Evolutionary conservation across 2,329 filamentous ascomycete genomes (phyloP).

Genomic region (Diaporthe ampelina): DNA sequence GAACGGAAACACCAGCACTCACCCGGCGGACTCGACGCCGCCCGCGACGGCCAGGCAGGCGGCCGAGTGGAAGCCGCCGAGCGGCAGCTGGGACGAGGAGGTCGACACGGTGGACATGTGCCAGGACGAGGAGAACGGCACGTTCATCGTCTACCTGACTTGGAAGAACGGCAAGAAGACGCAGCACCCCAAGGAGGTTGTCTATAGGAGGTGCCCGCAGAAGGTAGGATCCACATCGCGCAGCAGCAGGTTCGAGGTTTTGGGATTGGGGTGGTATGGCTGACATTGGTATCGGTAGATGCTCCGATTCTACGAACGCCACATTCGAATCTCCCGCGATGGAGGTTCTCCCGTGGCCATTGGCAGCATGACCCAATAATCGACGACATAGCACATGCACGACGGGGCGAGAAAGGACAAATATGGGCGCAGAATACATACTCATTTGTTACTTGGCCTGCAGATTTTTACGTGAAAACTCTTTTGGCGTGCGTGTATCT

Average conservation of each 20-base stretch:
- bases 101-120: slow-evolving; percentile 80
- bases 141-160: slow-evolving; percentile 76
- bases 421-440: not conserved
- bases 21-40: slow-evolving; percentile 64
- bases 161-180: slow-evolving; percentile 84
- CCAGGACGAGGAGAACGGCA: slow-evolving; percentile 72
- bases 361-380: slow-evolving; percentile 32
- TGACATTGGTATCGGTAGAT: slow-evolving; percentile 57
- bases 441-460: not conserved
- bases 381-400: not conserved
- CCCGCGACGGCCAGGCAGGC: slow-evolving; percentile 57
- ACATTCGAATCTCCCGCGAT: slow-evolving; percentile 58
- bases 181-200: slow-evolving; percentile 75
- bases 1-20: slow-evolving; percentile 63
- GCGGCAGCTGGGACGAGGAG: slow-evolving; percentile 83
- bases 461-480: not conserved
- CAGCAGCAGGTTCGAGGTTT: not conserved
- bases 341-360: slow-evolving; percentile 39
- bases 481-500: not conserved
- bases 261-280: not conserved
- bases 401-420: not conserved
- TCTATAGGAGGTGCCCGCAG: slow-evolving; percentile 84
- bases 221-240: slow-evolving; percentile 66
- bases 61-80: slow-evolving; percentile 74
- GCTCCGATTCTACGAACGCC: slow-evolving; percentile 71